These are phyloP conservation scores for Pneumocystis murina DNA, from an alignment of 1,139 yeast species.

Conservation along the genomic window DNA sequence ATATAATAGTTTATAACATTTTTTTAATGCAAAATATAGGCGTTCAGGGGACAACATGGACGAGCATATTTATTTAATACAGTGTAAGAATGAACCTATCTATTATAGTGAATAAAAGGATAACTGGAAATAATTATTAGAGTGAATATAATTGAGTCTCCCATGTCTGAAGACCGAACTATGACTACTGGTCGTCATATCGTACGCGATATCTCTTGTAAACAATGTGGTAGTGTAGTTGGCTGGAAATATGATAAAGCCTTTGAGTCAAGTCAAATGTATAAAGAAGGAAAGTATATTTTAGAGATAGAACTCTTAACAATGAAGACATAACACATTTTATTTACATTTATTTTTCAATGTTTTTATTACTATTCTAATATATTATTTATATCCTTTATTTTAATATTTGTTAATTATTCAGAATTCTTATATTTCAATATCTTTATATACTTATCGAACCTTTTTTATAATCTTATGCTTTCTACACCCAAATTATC, in stretches of 20 bases:
- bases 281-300: slow-evolving; percentile 68
- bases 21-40: slow-evolving; percentile 14
- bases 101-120: background rate
- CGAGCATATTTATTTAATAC: slow-evolving; percentile 27
- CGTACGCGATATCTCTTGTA: slow-evolving; percentile 50
- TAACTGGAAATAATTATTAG: slow-evolving; percentile 13
- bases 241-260: slow-evolving; percentile 74
- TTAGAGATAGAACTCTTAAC: slow-evolving; percentile 34
- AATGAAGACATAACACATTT: background rate
- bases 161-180: slow-evolving; percentile 25
- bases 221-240: slow-evolving; percentile 43
- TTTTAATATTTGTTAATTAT: background rate
- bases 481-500: slow-evolving; percentile 11
- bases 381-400: background rate
- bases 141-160: slow-evolving; percentile 25
- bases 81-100: slow-evolving; percentile 20
- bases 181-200: slow-evolving; percentile 64
- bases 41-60: slow-evolving; percentile 29
- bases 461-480: background rate
- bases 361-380: background rate
- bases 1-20: background rate
- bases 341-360: background rate
- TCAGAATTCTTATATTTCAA: background rate
- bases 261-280: slow-evolving; percentile 39
- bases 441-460: background rate